Evolutionary conservation across 345 rosid genomes (phyloP), one percentile per base, ranked within the genome.

Genomic region (Brassica rapa): DNA sequence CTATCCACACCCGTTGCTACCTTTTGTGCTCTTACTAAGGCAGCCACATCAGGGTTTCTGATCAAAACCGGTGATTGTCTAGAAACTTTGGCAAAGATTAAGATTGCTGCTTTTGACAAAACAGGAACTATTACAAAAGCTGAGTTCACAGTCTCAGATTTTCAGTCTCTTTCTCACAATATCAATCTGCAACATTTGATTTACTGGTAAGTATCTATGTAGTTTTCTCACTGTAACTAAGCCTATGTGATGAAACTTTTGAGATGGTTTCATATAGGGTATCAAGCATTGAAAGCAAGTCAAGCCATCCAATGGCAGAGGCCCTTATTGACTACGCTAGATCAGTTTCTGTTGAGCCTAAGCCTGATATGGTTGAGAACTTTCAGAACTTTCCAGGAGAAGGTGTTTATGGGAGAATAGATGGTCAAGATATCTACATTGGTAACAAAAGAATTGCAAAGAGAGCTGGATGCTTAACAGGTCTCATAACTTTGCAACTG

Each of bases 221-320:
- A 4, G 1, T 24, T 33, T 14, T 53, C 37, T 4, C 29, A 74
- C 3, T 4, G 27, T 2, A 55, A 3, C n/a, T 51, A 0, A 35
- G 8, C 61, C 9, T 35, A 4, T 75, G 61, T 2, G 33, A 67
- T 68, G 59, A 43, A 2, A 27, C 32, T 57, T 57, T 21, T 69
- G 70, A 23, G 53, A 62, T 63, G 27, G 37, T 77, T 9, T 63
- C 11, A 27, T 3, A 77, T 3, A 77, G 98, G 98, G 92, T 91
- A 53, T 87, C 98, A 14, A 90, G 97, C 86, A 87, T 94, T 6
- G 97, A 94, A 84, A 87, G 90, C 64, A 92, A 90, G 72, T 92
- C 98, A 11, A 87, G 93, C 74, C 98, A 94, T 83, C 98, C 98
- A 8, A 87, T 94, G 93, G 97, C 98, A 30, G 80, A 85, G 0